phyloP scores from a whole-genome alignment of 768 basidiomycete genomes.

The Scleroderma citrinum region DNA sequence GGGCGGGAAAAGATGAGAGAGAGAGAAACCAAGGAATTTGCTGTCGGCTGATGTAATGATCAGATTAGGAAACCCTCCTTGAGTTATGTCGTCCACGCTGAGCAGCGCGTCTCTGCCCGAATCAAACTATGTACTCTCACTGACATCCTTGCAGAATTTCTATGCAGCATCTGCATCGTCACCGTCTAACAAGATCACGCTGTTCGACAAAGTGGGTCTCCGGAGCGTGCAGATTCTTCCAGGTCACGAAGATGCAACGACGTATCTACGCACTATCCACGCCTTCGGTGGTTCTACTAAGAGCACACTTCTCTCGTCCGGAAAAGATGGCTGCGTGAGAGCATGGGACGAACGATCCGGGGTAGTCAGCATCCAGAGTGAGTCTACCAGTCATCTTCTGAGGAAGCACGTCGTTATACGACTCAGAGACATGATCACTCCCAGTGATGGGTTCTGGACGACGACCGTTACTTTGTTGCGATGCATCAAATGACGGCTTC shows the following conservation, averaged over 20 bases:
- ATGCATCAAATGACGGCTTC: conserved; percentile 62
- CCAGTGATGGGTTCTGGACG: conserved; percentile 47
- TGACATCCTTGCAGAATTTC: conserved; percentile 44
- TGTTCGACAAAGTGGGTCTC: conserved; percentile 58
- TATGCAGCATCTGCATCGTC: conserved; percentile 61
- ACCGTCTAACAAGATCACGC: conserved; percentile 55
- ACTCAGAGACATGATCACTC: conserved; percentile 29
- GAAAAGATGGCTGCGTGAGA: conserved; percentile 65
- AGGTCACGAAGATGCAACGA: conserved; percentile 56
- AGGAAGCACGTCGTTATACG: conserved; percentile 23
- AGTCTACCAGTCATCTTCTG: conserved; percentile 21
- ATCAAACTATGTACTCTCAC: conserved; percentile 54
- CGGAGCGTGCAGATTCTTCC: conserved; percentile 39
- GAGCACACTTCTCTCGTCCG: conserved; percentile 54
- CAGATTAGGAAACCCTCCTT: conserved; percentile 19
- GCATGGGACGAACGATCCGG: conserved; percentile 69
- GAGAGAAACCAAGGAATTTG: too few relatives aligned
- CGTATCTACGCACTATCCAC: conserved; percentile 43
- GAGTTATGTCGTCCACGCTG: conserved; percentile 12
- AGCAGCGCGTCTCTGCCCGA: conserved; percentile 32
- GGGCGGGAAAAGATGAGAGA: conserved; percentile 2
- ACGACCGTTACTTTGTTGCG: conserved; percentile 56
- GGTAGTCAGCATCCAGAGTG: conserved; percentile 53
- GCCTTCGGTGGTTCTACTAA: conserved; percentile 37
- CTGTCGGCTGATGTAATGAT: neutral